These are phyloP conservation scores for Ophioceras dolichostomum DNA, from an alignment of 2,329 filamentous ascomycete genomes.

Conservation along the genomic window DNA sequence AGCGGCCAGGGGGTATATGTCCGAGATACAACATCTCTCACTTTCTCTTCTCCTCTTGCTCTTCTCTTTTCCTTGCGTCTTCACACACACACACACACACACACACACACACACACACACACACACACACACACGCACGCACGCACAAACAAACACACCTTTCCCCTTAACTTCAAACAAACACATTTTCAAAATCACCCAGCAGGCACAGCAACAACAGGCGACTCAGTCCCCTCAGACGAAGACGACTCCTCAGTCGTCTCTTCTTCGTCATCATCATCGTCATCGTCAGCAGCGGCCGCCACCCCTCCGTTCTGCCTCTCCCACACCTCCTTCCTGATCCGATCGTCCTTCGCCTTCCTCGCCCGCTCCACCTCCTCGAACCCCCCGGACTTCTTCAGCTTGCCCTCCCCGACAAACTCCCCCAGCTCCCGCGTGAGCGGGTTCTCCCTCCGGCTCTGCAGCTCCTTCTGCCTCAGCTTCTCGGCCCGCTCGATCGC, in stretches of 20 bases:
- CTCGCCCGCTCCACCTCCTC: constrained; percentile 85
- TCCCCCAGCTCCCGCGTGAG: constrained; percentile 74
- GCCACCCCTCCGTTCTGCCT: constrained; percentile 49
- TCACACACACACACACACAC: no score
- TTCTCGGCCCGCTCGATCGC: constrained; percentile 97
- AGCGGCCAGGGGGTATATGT: no score
- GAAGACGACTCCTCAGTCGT: background rate
- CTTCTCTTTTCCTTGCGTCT: no score
- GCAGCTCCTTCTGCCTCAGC: constrained; percentile 76
- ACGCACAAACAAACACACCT: no score
- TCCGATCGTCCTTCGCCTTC: constrained; percentile 75
- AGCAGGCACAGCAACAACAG: no score
- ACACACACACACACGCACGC: no score
- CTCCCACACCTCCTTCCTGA: constrained; percentile 68
- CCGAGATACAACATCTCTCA: no score
- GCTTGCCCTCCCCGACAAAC: constrained; percentile 80
- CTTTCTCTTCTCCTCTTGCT: no score
- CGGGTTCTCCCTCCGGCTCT: constrained; percentile 58
- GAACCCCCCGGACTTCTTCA: constrained; percentile 93
- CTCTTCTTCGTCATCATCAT: constrained; percentile 5
- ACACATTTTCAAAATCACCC: background rate
- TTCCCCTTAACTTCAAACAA: no score
- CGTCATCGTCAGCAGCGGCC: constrained; percentile 14
- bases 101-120: no score
- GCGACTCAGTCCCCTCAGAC: background rate